A percentile compares a stretch with the other conserved stretches of the same genome.
phyloP scores from a whole-genome alignment of 2,329 filamentous ascomycete species.

The Dactylellina haptotyla region DNA sequence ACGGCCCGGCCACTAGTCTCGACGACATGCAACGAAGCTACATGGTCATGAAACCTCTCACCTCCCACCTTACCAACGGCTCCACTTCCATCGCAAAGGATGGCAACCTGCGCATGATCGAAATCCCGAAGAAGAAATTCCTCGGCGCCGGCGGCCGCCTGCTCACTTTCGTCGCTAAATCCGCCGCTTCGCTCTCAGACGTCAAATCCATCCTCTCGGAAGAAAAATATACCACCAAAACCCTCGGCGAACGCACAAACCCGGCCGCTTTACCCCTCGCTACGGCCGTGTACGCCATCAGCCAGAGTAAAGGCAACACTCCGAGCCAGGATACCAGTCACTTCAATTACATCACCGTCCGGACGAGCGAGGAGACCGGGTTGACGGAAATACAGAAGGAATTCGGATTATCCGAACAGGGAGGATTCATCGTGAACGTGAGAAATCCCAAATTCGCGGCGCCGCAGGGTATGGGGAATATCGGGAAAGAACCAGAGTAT shows the following conservation, averaged over 20 bases:
- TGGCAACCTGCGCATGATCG: conserved; percentile 74
- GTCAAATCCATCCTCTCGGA: conserved; percentile 77
- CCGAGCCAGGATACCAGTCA: conserved; percentile 76
- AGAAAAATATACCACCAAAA: conserved; percentile 79
- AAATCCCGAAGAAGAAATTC: conserved; percentile 84
- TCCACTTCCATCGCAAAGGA: conserved; percentile 60
- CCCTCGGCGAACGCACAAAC: conserved; percentile 68
- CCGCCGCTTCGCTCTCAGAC: conserved; percentile 71
- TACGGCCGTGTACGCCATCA: conserved; percentile 86
- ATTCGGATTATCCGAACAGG: conserved; percentile 75
- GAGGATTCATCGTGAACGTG: conserved; percentile 80
- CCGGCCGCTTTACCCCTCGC: conserved; percentile 77
- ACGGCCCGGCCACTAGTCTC: conserved; percentile 72
- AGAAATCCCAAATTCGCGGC: conserved; percentile 80
- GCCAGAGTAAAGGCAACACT: conserved; percentile 73
- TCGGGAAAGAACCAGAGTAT: conserved; percentile 75
- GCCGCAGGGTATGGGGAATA: conserved; percentile 69
- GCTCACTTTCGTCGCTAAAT: conserved; percentile 85
- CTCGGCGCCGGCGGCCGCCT: conserved; percentile 65
- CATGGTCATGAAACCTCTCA: conserved; percentile 74
- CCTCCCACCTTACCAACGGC: conserved; percentile 61
- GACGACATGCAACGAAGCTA: conserved; percentile 80
- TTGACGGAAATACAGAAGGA: conserved; percentile 78
- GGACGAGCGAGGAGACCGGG: conserved; percentile 60
- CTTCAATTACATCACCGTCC: conserved; percentile 77